phyloP scores from a whole-genome alignment of 495 filamentous ascomycete species.

The Neurospora pannonica region DNA sequence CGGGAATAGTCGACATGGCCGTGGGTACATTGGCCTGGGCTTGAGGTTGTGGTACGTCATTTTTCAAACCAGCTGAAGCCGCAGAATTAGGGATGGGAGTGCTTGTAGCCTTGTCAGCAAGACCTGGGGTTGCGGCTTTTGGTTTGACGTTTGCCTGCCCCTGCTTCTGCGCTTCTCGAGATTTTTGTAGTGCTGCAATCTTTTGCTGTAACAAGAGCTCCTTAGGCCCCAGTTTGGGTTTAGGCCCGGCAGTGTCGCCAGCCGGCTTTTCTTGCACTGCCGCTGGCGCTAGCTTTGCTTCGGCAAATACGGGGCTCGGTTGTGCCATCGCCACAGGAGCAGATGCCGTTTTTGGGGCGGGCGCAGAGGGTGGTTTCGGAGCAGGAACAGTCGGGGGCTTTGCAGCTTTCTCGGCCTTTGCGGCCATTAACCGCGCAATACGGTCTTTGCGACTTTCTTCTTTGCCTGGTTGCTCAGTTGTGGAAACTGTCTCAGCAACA shows the following conservation, averaged over 20 bases:
- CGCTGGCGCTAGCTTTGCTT: constrained; percentile 5
- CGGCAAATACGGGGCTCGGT: background rate
- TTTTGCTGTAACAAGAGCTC: constrained; percentile 37
- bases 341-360: background rate
- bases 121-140: background rate
- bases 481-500: constrained; percentile 4
- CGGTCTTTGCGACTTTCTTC: constrained; percentile 66
- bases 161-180: constrained; percentile 17
- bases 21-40: background rate
- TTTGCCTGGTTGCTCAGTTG: constrained; percentile 26
- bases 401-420: constrained; percentile 30
- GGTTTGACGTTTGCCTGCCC: constrained; percentile 4
- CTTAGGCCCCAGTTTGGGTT: constrained; percentile 29
- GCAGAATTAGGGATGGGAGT: background rate
- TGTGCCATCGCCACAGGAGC: background rate
- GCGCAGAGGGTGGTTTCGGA: background rate
- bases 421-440: constrained; percentile 64
- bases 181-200: constrained; percentile 37
- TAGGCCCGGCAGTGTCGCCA: constrained; percentile 10
- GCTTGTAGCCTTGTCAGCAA: background rate
- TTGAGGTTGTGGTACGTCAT: background rate
- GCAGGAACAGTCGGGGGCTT: background rate
- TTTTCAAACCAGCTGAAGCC: background rate
- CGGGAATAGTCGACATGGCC: constrained; percentile 3
- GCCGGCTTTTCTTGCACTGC: constrained; percentile 1